Base-by-base conservation (phyloP, 2,329 filamentous ascomycete species). In the Phyllosticta citrichinensis region DNA sequence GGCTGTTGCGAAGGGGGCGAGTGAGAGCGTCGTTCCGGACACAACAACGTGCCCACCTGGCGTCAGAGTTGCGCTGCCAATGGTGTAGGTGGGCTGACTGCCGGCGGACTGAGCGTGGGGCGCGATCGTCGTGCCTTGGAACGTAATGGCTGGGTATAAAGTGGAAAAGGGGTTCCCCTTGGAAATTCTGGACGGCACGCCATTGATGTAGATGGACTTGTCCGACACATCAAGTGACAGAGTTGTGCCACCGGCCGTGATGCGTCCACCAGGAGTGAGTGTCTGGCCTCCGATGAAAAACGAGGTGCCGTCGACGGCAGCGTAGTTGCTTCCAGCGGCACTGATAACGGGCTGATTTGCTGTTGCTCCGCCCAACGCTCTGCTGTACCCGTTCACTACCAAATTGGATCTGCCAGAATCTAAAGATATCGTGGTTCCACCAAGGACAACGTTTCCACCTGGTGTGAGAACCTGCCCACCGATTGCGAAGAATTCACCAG, bases 221-320 rank as follows among this genome's bases (percentile, higher is more conserved):
- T 55, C 60, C 2, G 65, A 68, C 6, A 59, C 17, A 20, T 55
- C 56, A 5, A 67, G 57, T 1, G 60, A 61, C 33, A 66, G 50
- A n/a, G 56, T 58, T 8, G 59, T 66, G 22, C 65, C 64, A 11
- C 35, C 55, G 3, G 64, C 57, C 8, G 62, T 60, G 24, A 65
- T 60, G 11, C 52, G 56, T 5, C 68, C 69, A 10, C 69, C 71
- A 8, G 71, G 68, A 2, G 66, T 68, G 14, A 74, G 64, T 3
- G 68, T 68, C 25, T 69, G 65, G 3, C 67, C 68, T 11, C 54
- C 59, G 6, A 56, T 24, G 30, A 61, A 19, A 30, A 61, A 61
- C 9, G 59, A 61, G n/a, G 59, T 61, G 9, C 59, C 59, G 53
- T 61, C 59, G 4, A 24, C 59, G 30, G 59, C 59, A 40, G 59